Evolutionary conservation across 78 protist genomes (phyloP), one percentile per base, ranked within the genome.

Genomic region (Dictyostelium intermedium): DNA sequence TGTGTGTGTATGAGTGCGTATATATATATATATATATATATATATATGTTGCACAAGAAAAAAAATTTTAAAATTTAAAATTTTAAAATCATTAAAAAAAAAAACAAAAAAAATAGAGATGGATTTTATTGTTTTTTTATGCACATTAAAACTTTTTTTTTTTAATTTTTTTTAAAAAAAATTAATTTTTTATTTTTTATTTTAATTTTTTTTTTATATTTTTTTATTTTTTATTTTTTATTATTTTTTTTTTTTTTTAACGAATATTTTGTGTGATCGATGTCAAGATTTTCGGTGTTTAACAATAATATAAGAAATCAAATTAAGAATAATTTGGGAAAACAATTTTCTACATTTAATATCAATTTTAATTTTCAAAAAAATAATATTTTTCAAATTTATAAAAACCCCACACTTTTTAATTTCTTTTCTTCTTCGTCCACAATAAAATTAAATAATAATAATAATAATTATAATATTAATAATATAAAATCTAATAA

Each of bases 261-360:
- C 73, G 73, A 25, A 27, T 66, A 27, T 66, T 66, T 66, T 25
- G 34, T 66, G 74, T 63, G 74, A 66, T 66, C 74, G 74, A 66
- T 66, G 74, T 27, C 32, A 27, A 66, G 74, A 66, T 66, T 66
- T 66, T 66, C 74, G 74, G 34, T 30, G 34, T 66, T 66, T 25
- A 66, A 72, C 10, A 63, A 63, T 63, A 25, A 66, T 66, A 66
- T 14, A 66, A 27, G 74, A 77, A 77, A 77, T 77, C 60, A 77
- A 77, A 77, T 72, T 72, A 72, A 72, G 79, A 72, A 72, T 72
- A 72, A 72, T 72, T 77, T 77, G 60, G 60, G 50, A 43, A 41
- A 37, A 37, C 37, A 18, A 56, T 14, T 73, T 73, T 35, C 37
- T 18, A 73, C 66, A 56, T 56, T 56, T 73, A 73, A 25, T 73